Base-by-base conservation (phyloP, 2,329 filamentous ascomycete genomes). In the Aureobasidium lini region DNA sequence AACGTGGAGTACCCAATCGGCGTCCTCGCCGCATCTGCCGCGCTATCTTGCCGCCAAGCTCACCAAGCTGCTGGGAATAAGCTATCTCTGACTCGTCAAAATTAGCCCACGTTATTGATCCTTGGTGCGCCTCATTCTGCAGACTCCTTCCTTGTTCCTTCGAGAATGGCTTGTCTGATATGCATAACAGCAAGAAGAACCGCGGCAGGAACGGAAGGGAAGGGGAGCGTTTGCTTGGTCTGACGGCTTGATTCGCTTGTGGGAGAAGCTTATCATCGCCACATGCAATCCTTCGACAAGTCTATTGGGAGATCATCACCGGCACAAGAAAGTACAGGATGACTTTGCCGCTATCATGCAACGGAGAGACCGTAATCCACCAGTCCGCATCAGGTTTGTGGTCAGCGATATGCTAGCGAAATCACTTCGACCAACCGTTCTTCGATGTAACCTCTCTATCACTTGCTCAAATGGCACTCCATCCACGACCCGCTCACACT, bases 31-130 rank as follows among this genome's bases (percentile, higher is more conserved):
- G 34, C 9, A 36, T 36, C 34, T 36, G 34, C 13, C 34, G 34
- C 8, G 13, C 47, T 49, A 49, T 49, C 47, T 49, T 16, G 28
- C 34, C 34, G 34, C 34, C 34, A 36, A 36, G 34, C 34, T 23
- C 34, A 6, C 34, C 13, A 40, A 9, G 11, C 10, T n/a, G 6
- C 6, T 13, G 37, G 6, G 6, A 40, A 40, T 4, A 40, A 13
- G 48, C 23, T 28, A 28, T 10, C 11, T 29, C 13, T 54, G 50
- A 54, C 50, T 54, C 37, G 50, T 32, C n/a, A 29, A 43, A 54
- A 54, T 54, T 54, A 54, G 50, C 50, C 42, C 50, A 54, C 23
- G 23, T 53, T 42, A 39, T 31, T 42, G 23, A 36, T 49, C 47
- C 47, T 49, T 31, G 23, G 32, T 36, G 47, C 47, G 47, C 47